Evolutionary conservation across 148 eudicot genomes (phyloP).

Genomic region (Hydrangea macrophylla): DNA sequence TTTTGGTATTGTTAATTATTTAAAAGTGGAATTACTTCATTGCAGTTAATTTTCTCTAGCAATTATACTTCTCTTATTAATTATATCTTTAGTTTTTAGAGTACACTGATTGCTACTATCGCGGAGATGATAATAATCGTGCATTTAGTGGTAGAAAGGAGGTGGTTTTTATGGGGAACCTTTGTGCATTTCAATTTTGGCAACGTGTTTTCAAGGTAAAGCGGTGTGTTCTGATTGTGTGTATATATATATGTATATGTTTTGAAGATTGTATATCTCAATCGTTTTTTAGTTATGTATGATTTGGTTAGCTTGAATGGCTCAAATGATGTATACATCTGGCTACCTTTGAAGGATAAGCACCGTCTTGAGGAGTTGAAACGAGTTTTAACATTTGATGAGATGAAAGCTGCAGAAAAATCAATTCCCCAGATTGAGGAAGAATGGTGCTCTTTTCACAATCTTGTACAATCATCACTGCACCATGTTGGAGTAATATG

Average conservation of each 20-base stretch:
- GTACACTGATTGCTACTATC: constrained; percentile 54
- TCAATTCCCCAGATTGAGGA: constrained; percentile 52
- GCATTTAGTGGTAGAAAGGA: constrained; percentile 63
- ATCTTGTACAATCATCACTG: constrained; percentile 70
- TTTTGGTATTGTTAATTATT: constrained; percentile 39
- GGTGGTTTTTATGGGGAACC: constrained; percentile 53
- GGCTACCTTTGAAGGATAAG: constrained; percentile 57
- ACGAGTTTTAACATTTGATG: constrained; percentile 34
- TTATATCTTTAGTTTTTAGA: constrained; percentile 41
- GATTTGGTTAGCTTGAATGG: neutral
- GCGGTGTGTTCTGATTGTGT: constrained; percentile 1
- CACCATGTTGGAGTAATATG: constrained; percentile 69
- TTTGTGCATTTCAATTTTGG: constrained; percentile 89
- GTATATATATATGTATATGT: no score
- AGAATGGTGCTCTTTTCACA: constrained; percentile 85
- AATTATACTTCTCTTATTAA: constrained; percentile 9
- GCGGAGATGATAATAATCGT: constrained; percentile 31
- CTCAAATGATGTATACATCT: neutral
- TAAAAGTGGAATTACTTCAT: neutral
- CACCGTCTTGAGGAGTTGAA: constrained; percentile 54
- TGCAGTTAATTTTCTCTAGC: neutral
- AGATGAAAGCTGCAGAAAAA: constrained; percentile 19
- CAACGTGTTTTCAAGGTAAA: constrained; percentile 71
- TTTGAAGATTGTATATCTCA: neutral
- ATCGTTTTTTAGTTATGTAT: neutral